phyloP scores from a whole-genome alignment of 2,329 filamentous ascomycete species.

The Chaetoscypha palmicola region DNA sequence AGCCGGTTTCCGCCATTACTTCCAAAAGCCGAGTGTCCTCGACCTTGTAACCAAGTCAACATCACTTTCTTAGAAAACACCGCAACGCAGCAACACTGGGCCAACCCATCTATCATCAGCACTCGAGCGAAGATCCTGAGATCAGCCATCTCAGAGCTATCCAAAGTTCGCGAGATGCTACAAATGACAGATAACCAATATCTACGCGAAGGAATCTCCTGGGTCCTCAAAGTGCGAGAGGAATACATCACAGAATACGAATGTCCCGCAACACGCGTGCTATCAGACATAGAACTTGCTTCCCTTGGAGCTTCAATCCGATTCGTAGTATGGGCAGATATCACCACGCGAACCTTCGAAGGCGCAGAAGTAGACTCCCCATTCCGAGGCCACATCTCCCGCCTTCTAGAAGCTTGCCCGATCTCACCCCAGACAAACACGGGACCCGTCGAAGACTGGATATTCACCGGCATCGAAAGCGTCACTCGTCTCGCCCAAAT shows the following conservation, averaged over 20 bases:
- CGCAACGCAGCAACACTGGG: constrained; percentile 1
- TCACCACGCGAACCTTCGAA: constrained; percentile 8
- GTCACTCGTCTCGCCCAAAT: constrained; percentile 8
- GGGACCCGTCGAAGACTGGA: constrained; percentile 6
- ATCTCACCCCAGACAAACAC: neutral
- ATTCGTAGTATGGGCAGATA: constrained; percentile 5
- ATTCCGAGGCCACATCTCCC: constrained; percentile 6
- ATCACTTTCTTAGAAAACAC: constrained; percentile 1
- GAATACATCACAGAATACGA: constrained; percentile 5
- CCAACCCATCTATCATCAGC: neutral
- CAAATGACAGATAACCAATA: neutral
- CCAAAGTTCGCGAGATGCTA: constrained; percentile 2
- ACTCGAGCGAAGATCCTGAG: neutral
- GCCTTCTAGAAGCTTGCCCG: neutral
- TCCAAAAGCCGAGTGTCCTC: constrained; percentile 1
- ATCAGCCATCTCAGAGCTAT: neutral
- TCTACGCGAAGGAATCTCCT: constrained; percentile 4
- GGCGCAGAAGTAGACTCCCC: constrained; percentile 3
- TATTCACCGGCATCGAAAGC: constrained; percentile 9
- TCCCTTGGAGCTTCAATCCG: constrained; percentile 7
- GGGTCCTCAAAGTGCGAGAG: constrained; percentile 3
- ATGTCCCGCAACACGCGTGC: neutral
- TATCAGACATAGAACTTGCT: constrained; percentile 3
- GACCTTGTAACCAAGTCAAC: constrained; percentile 4
- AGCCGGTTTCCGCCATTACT: neutral